Percentiles rank a stretch among this genome's conserved stretches.
Evolutionary conservation across 345 rosid species (phyloP).

Genomic region (Linum lewisii): DNA sequence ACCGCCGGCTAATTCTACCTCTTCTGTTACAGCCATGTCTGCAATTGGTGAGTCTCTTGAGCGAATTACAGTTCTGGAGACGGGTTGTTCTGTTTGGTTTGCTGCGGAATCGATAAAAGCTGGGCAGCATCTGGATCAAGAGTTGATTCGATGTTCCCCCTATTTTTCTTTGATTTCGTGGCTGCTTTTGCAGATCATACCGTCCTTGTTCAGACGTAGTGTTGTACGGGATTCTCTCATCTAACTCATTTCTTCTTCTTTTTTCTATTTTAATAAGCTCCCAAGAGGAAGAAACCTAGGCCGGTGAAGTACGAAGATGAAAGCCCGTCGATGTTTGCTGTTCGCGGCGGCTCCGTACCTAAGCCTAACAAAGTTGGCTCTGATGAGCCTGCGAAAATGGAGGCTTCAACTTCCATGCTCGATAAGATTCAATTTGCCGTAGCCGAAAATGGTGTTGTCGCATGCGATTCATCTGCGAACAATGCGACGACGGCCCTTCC

Average conservation of each 20-base stretch:
- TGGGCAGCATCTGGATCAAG: constrained; percentile 4
- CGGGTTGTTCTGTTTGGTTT: constrained; percentile 4
- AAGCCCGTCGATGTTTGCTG: constrained; percentile 34
- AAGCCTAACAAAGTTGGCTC: constrained; percentile 41
- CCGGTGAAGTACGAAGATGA: constrained; percentile 79
- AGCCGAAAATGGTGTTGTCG: constrained; percentile 26
- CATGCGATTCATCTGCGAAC: constrained; percentile 22
- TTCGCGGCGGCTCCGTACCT: constrained; percentile 36
- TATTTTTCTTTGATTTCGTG: background rate
- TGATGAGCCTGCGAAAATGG: constrained; percentile 42
- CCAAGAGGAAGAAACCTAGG: constrained; percentile 87
- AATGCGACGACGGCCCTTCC: constrained; percentile 7
- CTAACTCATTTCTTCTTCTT: background rate
- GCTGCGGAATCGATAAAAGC: background rate
- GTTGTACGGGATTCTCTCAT: background rate
- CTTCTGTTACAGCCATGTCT: constrained; percentile 40
- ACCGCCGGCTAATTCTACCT: constrained; percentile 43
- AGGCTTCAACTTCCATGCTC: constrained; percentile 31
- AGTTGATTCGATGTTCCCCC: background rate
- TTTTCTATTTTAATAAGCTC: constrained; percentile 40
- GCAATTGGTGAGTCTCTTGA: constrained; percentile 44
- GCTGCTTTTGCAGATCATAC: constrained; percentile 7
- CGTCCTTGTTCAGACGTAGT: background rate
- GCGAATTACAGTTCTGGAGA: constrained; percentile 1
- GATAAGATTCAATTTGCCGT: constrained; percentile 32